Evolutionary conservation across 768 basidiomycete genomes (phyloP).

Genomic region (Rhodotorula graminis): DNA sequence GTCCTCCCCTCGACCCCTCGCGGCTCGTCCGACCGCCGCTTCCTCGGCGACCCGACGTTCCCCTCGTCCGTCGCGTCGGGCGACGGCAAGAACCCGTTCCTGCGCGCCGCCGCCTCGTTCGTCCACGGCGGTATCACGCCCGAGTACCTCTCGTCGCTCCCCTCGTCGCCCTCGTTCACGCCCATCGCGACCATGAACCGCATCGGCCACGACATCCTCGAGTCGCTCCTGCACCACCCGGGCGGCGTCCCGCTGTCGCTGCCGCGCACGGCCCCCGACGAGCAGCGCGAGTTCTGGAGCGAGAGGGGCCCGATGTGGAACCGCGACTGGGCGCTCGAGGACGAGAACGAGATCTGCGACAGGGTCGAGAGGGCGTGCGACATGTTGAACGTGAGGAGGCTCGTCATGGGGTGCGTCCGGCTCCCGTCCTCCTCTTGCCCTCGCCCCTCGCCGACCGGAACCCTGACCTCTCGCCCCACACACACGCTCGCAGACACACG

Average conservation of each 20-base stretch:
- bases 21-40: conserved; percentile 30
- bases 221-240: conserved; percentile 58
- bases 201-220: conserved; percentile 64
- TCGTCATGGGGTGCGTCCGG: conserved; percentile 53
- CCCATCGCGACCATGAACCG: conserved; percentile 64
- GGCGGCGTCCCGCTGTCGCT: conserved; percentile 48
- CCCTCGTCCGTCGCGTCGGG: conserved; percentile 11
- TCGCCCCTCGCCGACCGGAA: not conserved
- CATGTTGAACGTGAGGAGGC: conserved; percentile 72
- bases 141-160: conserved; percentile 55
- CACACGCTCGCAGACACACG: conserved; percentile 59
- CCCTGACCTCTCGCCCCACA: too few relatives aligned
- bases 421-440: not conserved
- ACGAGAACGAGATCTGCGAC: conserved; percentile 61
- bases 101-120: conserved; percentile 79
- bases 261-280: conserved; percentile 60
- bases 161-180: conserved; percentile 48
- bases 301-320: conserved; percentile 73
- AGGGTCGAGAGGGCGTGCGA: conserved; percentile 66
- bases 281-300: conserved; percentile 68
- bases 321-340: conserved; percentile 78
- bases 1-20: conserved; percentile 41
- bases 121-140: conserved; percentile 88
- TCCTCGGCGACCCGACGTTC: conserved; percentile 42
- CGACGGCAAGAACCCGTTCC: conserved; percentile 52